A percentile compares a stretch with the other conserved stretches of the same genome.
These are phyloP conservation scores for Haplosporangium gracile DNA, from an alignment of 192 early-diverging fungal genomes.

Conservation along the genomic window DNA sequence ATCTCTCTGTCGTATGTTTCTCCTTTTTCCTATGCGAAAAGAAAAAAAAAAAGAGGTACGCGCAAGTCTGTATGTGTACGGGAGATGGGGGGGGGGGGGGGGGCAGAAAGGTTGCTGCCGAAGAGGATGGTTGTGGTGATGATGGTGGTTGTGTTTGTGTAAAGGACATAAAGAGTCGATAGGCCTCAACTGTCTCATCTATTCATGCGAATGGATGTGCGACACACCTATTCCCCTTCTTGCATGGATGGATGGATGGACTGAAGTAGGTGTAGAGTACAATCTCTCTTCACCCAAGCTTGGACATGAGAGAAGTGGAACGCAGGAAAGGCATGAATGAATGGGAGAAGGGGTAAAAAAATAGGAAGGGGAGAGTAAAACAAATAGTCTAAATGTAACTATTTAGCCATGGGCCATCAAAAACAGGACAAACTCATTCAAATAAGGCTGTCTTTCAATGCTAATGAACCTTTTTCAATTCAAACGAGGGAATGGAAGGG, in stretches of 20 bases:
- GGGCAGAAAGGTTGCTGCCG: background rate
- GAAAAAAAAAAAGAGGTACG: background rate
- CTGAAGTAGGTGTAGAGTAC: no score
- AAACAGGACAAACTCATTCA: background rate
- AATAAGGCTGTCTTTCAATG: background rate
- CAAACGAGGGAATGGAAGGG: background rate
- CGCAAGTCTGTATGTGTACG: background rate
- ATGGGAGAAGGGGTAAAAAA: background rate
- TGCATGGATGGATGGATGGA: background rate
- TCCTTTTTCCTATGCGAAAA: background rate
- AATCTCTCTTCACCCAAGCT: background rate
- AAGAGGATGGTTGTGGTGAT: background rate
- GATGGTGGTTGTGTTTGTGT: background rate
- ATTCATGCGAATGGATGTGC: background rate
- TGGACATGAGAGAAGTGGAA: background rate
- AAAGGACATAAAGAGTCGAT: background rate
- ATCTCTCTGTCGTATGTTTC: no score
- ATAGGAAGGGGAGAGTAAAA: background rate
- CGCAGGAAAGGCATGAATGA: constrained; percentile 11
- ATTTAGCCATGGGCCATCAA: background rate
- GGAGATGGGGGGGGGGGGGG: background rate
- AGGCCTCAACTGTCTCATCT: background rate
- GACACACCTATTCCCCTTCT: background rate
- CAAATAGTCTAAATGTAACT: background rate
- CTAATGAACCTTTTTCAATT: background rate